These are phyloP conservation scores for Schizophyllum commune DNA, from an alignment of 1,284 basidiomycete genomes.

Conservation along the genomic window DNA sequence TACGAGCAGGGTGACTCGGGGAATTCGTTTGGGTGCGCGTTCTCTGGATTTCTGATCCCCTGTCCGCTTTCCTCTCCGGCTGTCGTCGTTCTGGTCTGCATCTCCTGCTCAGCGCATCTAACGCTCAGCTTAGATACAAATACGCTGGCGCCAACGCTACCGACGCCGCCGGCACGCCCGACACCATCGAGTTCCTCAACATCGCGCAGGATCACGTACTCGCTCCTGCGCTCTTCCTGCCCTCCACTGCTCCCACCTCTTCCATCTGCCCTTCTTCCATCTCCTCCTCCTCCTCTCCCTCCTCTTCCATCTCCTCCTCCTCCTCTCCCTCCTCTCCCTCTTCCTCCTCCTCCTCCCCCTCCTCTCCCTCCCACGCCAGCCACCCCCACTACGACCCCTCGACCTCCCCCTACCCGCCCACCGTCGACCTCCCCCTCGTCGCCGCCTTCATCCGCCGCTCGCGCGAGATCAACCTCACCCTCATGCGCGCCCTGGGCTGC, in stretches of 20 bases:
- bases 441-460: constrained; percentile 18
- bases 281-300: too few species aligned
- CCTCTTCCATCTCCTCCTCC: too few species aligned
- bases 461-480: background rate
- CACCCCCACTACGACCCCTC: background rate
- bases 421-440: constrained; percentile 33
- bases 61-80: background rate
- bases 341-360: too few species aligned
- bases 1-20: constrained; percentile 63
- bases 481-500: background rate
- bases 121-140: too few species aligned
- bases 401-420: constrained; percentile 27
- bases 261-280: too few species aligned
- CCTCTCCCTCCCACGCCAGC: background rate
- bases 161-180: constrained; percentile 36
- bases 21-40: constrained; percentile 52
- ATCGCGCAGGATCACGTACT: constrained; percentile 44
- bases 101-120: too few species aligned
- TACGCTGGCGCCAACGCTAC: constrained; percentile 40
- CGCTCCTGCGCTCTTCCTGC: too few species aligned
- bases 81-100: too few species aligned
- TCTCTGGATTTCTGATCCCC: background rate
- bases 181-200: constrained; percentile 45
- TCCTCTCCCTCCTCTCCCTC: too few species aligned
- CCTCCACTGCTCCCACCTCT: too few species aligned